Evolutionary conservation across 2,329 filamentous ascomycete species (phyloP).

Genomic region (Trichoderma hamatum): DNA sequence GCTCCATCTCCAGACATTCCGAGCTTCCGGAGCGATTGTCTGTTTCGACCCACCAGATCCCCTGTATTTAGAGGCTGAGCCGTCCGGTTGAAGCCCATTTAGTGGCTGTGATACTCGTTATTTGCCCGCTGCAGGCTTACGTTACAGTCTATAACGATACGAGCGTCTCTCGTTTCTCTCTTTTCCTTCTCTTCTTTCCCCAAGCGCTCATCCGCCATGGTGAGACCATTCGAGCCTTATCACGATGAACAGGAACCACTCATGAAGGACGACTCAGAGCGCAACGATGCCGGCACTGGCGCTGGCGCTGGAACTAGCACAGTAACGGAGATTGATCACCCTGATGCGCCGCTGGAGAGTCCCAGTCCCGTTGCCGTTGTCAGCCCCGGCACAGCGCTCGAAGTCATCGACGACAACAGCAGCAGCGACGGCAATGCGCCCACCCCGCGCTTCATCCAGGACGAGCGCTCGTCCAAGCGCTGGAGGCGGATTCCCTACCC

Average conservation of each 20-base stretch:
- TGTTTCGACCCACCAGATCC: constrained; percentile 18
- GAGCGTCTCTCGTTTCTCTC: not conserved
- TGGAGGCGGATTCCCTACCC: constrained; percentile 64
- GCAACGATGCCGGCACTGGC: constrained; percentile 34
- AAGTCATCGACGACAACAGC: constrained; percentile 48
- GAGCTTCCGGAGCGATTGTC: constrained; percentile 17
- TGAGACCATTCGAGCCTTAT: constrained; percentile 35
- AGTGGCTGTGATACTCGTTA: constrained; percentile 6
- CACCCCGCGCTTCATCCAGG: constrained; percentile 64
- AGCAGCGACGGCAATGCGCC: constrained; percentile 42
- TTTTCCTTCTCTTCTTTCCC: not conserved
- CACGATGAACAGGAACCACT: constrained; percentile 45
- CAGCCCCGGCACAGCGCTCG: constrained; percentile 38
- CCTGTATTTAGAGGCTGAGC: constrained; percentile 24
- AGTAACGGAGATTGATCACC: constrained; percentile 38
- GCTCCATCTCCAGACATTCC: constrained; percentile 10
- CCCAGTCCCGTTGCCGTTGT: constrained; percentile 32
- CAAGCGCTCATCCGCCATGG: constrained; percentile 35
- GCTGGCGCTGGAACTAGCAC: constrained; percentile 30
- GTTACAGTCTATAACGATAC: not conserved
- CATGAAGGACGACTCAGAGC: constrained; percentile 43
- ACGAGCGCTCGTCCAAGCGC: constrained; percentile 50
- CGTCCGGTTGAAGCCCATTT: constrained; percentile 1
- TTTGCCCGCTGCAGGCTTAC: constrained; percentile 14
- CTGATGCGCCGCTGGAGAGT: constrained; percentile 48